Evolutionary conservation across 345 rosid genomes (phyloP).

Genomic region (Gossypium arboreum): DNA sequence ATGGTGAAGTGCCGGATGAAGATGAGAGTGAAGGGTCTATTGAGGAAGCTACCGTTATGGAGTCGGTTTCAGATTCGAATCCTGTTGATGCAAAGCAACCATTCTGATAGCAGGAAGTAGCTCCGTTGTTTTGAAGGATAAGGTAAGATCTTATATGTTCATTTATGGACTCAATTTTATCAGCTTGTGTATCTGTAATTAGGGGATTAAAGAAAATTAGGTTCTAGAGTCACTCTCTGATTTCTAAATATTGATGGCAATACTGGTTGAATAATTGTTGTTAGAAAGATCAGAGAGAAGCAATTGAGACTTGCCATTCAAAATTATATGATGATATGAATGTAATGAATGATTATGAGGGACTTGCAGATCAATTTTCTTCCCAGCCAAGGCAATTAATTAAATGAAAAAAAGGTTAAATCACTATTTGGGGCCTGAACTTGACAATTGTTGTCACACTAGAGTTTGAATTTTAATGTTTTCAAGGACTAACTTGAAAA

Average conservation of each 20-base stretch:
- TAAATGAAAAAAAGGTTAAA: too few relatives aligned
- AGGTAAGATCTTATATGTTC: not conserved
- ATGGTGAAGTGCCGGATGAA: not conserved
- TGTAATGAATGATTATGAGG: slow-evolving; percentile 1
- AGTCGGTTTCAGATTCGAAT: not conserved
- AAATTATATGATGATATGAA: not conserved
- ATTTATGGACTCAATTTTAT: not conserved
- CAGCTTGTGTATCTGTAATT: not conserved
- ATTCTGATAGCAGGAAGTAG: not conserved
- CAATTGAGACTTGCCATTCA: not conserved
- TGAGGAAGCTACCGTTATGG: slow-evolving; percentile 27
- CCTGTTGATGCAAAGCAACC: not conserved
- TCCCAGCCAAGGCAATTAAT: too few relatives aligned
- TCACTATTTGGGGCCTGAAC: too few relatives aligned
- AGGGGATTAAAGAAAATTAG: too few relatives aligned
- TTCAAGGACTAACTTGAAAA: too few relatives aligned
- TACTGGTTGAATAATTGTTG: too few relatives aligned
- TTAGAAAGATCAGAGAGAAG: not conserved
- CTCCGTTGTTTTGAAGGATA: not conserved
- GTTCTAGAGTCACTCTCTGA: too few relatives aligned
- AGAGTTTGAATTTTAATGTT: too few relatives aligned
- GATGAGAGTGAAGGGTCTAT: slow-evolving; percentile 20
- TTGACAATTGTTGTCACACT: too few relatives aligned
- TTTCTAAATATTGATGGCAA: not conserved
- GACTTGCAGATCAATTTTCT: not conserved